These are phyloP conservation scores for Diatrype stigma DNA, from an alignment of 2,329 filamentous ascomycete genomes.

Conservation along the genomic window DNA sequence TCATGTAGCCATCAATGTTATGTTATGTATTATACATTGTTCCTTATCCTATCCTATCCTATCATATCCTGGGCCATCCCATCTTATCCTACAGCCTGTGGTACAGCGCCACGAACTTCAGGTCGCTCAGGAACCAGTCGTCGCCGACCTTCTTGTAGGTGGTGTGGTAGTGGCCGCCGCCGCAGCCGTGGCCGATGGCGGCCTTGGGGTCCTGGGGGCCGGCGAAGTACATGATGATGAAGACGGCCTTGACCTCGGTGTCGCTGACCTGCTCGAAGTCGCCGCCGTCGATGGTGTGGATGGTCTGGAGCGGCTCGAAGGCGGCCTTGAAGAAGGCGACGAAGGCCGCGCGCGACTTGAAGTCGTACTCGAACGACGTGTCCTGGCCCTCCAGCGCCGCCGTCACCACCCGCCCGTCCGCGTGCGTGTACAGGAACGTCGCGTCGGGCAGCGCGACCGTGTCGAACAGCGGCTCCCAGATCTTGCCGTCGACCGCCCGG, in stretches of 20 bases:
- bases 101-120: not conserved
- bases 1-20: too few relatives aligned
- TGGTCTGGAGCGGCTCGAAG: slow-evolving; percentile 5
- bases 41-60: too few relatives aligned
- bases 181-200: not conserved
- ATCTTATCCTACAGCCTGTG: not conserved
- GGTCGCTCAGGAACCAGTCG: not conserved
- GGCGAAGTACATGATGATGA: slow-evolving; percentile 3
- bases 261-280: slow-evolving; percentile 6
- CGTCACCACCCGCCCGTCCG: slow-evolving; percentile 2
- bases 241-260: slow-evolving; percentile 7
- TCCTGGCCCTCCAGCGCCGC: not conserved
- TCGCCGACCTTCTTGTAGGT: not conserved
- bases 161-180: not conserved
- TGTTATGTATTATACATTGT: too few relatives aligned
- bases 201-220: not conserved
- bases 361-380: slow-evolving; percentile 1
- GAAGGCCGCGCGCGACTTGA: slow-evolving; percentile 1
- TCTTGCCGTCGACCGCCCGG: slow-evolving; percentile 5
- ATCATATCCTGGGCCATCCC: too few relatives aligned
- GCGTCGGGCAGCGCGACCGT: slow-evolving; percentile 3
- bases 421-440: slow-evolving; percentile 3
- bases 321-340: slow-evolving; percentile 3
- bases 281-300: slow-evolving; percentile 6
- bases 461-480: slow-evolving; percentile 4